Conservation (phyloP, 73 alveolate genomes). For the Tetrahymena elliotti region DNA sequence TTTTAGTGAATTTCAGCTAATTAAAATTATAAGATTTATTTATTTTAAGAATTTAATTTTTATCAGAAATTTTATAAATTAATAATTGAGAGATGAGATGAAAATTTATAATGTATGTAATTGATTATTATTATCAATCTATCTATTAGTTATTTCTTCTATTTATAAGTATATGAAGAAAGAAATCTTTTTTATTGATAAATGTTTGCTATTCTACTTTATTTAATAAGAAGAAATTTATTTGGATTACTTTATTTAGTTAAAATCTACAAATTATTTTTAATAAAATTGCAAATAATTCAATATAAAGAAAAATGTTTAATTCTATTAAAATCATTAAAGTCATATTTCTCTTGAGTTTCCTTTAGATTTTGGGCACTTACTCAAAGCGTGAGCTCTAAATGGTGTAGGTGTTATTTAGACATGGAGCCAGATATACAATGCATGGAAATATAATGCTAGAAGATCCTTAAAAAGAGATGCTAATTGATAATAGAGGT, state of each 20-base stretch:
- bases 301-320: background rate
- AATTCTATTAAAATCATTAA: background rate
- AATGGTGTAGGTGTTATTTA: background rate
- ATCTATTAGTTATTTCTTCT: too few relatives aligned
- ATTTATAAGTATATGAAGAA: too few relatives aligned
- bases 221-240: too few relatives aligned
- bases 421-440: background rate
- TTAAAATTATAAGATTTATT: too few relatives aligned
- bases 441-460: background rate
- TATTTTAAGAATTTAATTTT: too few relatives aligned
- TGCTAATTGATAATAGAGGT: background rate
- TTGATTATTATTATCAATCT: background rate
- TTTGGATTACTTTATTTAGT: background rate
- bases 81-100: background rate
- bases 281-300: too few relatives aligned
- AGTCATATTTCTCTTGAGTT: background rate
- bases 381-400: background rate
- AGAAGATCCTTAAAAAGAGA: background rate
- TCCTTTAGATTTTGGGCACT: background rate
- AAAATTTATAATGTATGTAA: too few relatives aligned
- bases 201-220: background rate
- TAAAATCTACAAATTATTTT: background rate
- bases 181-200: too few relatives aligned
- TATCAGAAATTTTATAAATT: background rate
- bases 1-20: background rate